Conservation (phyloP, 2,329 filamentous ascomycete genomes). For the Scortechinia acanthostroma region DNA sequence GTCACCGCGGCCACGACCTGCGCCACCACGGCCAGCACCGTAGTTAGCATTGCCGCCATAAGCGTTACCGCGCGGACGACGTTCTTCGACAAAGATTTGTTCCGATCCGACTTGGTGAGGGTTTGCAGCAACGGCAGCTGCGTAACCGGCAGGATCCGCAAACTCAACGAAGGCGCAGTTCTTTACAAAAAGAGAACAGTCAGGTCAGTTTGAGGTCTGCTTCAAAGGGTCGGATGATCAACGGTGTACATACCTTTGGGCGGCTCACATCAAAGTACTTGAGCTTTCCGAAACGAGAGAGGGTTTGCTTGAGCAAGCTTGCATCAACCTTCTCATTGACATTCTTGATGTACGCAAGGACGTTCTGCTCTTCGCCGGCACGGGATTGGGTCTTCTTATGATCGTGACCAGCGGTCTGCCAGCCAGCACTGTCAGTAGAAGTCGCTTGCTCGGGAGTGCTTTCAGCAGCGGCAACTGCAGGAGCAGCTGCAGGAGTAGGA, state of each 20-base stretch:
- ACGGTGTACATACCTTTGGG: slow-evolving; percentile 46
- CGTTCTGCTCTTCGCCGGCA: slow-evolving; percentile 8
- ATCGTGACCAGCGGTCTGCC: slow-evolving; percentile 53
- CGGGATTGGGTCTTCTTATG: slow-evolving; percentile 2
- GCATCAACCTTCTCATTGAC: slow-evolving; percentile 55
- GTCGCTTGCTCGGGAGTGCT: slow-evolving; percentile 6
- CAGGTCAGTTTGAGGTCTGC: no score
- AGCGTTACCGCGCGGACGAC: slow-evolving; percentile 67
- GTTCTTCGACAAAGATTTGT: slow-evolving; percentile 80
- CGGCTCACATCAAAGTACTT: slow-evolving; percentile 34
- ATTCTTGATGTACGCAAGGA: slow-evolving; percentile 61
- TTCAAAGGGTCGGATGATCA: no score
- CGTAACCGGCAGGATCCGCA: slow-evolving; percentile 71
- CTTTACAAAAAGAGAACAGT: no score
- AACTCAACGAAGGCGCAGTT: slow-evolving; percentile 98
- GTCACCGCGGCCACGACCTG: slow-evolving; percentile 56
- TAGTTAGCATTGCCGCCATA: slow-evolving; percentile 63
- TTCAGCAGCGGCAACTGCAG: slow-evolving; percentile 14
- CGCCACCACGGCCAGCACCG: slow-evolving; percentile 51
- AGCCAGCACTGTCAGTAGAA: slow-evolving; percentile 38
- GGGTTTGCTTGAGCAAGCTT: slow-evolving; percentile 39
- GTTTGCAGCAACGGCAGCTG: slow-evolving; percentile 75
- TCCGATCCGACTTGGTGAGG: slow-evolving; percentile 79
- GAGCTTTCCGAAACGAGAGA: slow-evolving; percentile 44
- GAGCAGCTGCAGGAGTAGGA: slow-evolving; percentile 6